These are phyloP conservation scores for Fereydounia khargensis DNA, from an alignment of 1,284 basidiomycete species.

Conservation along the genomic window DNA sequence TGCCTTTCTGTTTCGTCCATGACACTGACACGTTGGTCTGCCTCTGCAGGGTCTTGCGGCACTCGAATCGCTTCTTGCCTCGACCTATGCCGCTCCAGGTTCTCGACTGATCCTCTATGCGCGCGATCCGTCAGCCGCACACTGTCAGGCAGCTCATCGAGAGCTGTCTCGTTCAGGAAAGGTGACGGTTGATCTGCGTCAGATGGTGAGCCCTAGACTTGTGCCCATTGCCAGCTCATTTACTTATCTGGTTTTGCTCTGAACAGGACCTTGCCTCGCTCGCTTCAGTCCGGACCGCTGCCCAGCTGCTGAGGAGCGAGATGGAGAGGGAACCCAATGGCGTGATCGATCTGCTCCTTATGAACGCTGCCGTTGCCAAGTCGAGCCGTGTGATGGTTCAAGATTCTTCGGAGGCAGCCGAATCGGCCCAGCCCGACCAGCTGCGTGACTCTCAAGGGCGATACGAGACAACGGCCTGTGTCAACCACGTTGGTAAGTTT, in stretches of 20 bases:
- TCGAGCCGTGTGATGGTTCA: constrained; percentile 4
- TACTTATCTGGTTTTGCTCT: not conserved
- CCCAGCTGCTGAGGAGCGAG: constrained; percentile 8
- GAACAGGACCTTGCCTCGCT: constrained; percentile 11
- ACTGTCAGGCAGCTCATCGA: constrained; percentile 2
- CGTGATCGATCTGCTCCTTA: constrained; percentile 20
- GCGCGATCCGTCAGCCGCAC: constrained; percentile 5
- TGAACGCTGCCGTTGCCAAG: constrained; percentile 36
- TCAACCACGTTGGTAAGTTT: constrained; percentile 32
- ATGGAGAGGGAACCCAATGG: not conserved
- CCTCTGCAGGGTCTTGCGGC: constrained; percentile 11
- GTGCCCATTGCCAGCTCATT: not conserved
- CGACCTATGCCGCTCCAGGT: constrained; percentile 1
- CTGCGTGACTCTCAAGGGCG: constrained; percentile 7
- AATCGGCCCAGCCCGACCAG: constrained; percentile 5
- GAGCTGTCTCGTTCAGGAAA: not conserved
- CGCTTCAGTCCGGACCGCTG: constrained; percentile 23
- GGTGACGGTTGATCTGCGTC: constrained; percentile 5
- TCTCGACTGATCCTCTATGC: constrained; percentile 15
- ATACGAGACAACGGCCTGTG: constrained; percentile 30
- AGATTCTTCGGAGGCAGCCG: constrained; percentile 11
- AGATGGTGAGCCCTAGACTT: constrained; percentile 3
- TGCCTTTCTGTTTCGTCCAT: not conserved
- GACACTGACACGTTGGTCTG: not conserved
- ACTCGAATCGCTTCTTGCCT: constrained; percentile 21